Conservation (phyloP, 1,284 basidiomycete genomes). For the Cryptococcus sp. region DNA sequence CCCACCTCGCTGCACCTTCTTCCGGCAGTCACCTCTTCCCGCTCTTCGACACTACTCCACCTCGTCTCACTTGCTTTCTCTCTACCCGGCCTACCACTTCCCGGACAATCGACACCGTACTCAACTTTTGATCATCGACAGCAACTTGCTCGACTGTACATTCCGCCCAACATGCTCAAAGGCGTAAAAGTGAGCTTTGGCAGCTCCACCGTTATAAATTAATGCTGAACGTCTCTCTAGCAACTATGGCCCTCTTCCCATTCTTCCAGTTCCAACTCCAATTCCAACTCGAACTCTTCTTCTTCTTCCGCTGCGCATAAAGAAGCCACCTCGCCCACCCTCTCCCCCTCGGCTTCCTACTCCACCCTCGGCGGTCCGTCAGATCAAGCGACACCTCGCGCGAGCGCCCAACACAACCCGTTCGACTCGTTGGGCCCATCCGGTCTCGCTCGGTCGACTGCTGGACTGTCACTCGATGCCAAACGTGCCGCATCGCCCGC, state of each 20-base stretch:
- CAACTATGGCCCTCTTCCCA: constrained; percentile 43
- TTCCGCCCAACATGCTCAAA: constrained; percentile 35
- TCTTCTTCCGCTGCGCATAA: constrained; percentile 46
- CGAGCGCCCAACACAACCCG: constrained; percentile 57
- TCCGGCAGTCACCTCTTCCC: no score
- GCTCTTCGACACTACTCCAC: background rate
- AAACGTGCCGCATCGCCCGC: constrained; percentile 34
- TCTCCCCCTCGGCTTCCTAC: constrained; percentile 39
- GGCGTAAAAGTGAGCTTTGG: constrained; percentile 32
- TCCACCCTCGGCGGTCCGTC: constrained; percentile 45
- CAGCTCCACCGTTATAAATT: background rate
- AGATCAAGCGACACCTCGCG: constrained; percentile 68
- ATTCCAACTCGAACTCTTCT: constrained; percentile 52
- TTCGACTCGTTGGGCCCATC: constrained; percentile 53
- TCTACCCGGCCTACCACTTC: background rate
- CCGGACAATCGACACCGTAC: background rate
- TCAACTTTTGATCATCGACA: no score
- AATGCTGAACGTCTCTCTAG: constrained; percentile 14
- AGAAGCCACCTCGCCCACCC: constrained; percentile 20
- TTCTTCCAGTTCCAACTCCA: background rate
- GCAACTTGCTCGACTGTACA: no score
- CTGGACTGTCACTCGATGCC: constrained; percentile 36
- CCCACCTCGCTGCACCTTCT: no score
- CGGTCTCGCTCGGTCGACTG: constrained; percentile 22
- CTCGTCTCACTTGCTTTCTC: no score